Percentiles rank a stretch among this genome's conserved stretches.
phyloP scores from a whole-genome alignment of 371 early-diverging fungal genomes.

The Mucor mucedo region DNA sequence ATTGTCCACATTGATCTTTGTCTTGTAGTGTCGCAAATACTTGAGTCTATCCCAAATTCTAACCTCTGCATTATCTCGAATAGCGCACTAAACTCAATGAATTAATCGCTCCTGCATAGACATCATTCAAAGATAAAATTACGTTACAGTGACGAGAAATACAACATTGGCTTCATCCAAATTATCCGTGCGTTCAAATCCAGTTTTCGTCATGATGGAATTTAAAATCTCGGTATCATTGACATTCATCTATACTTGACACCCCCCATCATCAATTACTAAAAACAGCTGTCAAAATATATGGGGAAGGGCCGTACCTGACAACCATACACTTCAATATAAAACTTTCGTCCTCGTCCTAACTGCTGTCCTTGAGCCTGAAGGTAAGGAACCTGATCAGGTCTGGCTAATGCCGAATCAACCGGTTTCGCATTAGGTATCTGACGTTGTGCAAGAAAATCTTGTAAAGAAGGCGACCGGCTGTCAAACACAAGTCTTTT shows the following conservation, averaged over 20 bases:
- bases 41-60: conserved; percentile 76
- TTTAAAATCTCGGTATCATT: conserved; percentile 83
- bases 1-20: conserved; percentile 50
- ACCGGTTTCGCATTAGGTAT: conserved; percentile 11
- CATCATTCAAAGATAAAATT: background rate
- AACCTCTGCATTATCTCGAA: conserved; percentile 79
- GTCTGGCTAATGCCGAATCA: conserved; percentile 22
- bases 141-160: conserved; percentile 70
- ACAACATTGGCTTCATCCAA: conserved; percentile 71
- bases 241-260: conserved; percentile 65
- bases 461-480: conserved; percentile 69
- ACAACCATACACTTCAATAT: conserved; percentile 82
- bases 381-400: conserved; percentile 64
- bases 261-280: too few relatives aligned
- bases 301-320: conserved; percentile 47
- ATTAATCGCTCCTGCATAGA: background rate
- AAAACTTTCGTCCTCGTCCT: conserved; percentile 58
- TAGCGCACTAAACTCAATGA: conserved; percentile 60
- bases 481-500: conserved; percentile 69
- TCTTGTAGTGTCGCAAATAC: conserved; percentile 60
- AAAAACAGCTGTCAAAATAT: background rate
- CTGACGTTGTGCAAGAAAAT: conserved; percentile 44
- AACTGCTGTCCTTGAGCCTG: conserved; percentile 41
- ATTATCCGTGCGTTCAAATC: conserved; percentile 64
- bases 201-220: conserved; percentile 72